These are phyloP conservation scores for Pyrus bretschneideri DNA, from an alignment of 306 rosid genomes.

Conservation along the genomic window DNA sequence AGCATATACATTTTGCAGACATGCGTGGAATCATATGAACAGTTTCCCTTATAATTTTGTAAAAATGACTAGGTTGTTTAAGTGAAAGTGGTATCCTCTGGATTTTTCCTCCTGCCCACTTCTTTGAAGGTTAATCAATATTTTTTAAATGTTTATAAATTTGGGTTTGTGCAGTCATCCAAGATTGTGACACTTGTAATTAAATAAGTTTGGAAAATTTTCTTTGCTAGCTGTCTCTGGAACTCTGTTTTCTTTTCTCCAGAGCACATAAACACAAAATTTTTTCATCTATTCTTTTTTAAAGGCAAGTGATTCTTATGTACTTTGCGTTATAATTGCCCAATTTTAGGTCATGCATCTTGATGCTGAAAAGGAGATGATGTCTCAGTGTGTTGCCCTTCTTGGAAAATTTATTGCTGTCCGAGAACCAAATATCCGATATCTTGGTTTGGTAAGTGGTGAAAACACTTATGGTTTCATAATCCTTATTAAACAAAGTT, in stretches of 20 bases:
- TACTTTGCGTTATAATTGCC: constrained; percentile 19
- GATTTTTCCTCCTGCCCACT: not conserved
- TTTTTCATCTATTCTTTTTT: not conserved
- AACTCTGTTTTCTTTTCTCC: not conserved
- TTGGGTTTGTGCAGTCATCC: not conserved
- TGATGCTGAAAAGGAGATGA: constrained; percentile 99
- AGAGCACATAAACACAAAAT: not conserved
- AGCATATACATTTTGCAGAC: not conserved
- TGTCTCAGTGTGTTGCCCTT: constrained; percentile 99
- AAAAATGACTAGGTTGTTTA: not conserved
- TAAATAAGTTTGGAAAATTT: not conserved
- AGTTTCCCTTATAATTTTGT: not conserved
- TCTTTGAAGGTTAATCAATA: not conserved
- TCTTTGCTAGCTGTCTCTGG: not conserved
- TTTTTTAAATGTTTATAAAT: not conserved
- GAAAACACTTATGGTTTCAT: not conserved
- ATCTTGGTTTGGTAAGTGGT: constrained; percentile 88
- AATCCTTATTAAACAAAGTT: not conserved
- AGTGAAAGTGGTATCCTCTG: not conserved
- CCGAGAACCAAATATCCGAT: constrained; percentile 97
- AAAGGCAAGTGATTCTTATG: not conserved
- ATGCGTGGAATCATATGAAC: not conserved
- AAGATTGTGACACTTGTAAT: not conserved
- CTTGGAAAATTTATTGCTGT: constrained; percentile 99
- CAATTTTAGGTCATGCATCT: constrained; percentile 94